Base-by-base conservation (phyloP, 495 filamentous ascomycete species). In the Letharia lupina region DNA sequence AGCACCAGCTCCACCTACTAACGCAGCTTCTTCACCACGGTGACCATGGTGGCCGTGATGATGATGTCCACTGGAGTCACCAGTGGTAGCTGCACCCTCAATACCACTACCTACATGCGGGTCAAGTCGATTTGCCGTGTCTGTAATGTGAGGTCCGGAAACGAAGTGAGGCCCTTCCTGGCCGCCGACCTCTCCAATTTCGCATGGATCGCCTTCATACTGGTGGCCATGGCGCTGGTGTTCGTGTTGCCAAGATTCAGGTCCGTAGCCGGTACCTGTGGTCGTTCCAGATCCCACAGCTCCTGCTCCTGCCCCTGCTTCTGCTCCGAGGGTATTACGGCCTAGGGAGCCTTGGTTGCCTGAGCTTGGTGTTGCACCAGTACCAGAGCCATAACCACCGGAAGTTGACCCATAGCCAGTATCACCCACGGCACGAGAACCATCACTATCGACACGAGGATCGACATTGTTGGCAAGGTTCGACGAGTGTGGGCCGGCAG, bases 381-480 rank as follows among this genome's bases (percentile, higher is more conserved):
- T 61, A 45, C 64, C 64, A 18, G 58, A 61, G 13, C 45, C 28
- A 35, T 57, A 57, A 15, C 33, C 33, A 57, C 31, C 33, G 16
- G 54, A 37, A 3, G 6, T 57, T 35, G 52, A 56, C 15, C 28
- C 64, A 3, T 59, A 60, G 15, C 58, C 64, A 31, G 58, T 15
- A 6, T 48, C 42, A 20, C 44, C 52, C 16, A 16, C 6, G 28
- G 42, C 59, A 56, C 66, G 61, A n/a, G 66, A 60, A 52, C 64
- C 67, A 71, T 72, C 70, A 42, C 76, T 78, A 66, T 83, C 82
- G 1, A 83, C 79, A 48, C 78, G 77, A 45, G 82, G 81, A 67
- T 84, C 82, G 35, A 76, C 60, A 69, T 79, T 79, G 65, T 82
- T 84, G 37, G 70, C 70, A n/a, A 73, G 10, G 58, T 78, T 76